Evolutionary conservation across 805 yeast genomes (phyloP).

Genomic region (Babjeviella inositovora): DNA sequence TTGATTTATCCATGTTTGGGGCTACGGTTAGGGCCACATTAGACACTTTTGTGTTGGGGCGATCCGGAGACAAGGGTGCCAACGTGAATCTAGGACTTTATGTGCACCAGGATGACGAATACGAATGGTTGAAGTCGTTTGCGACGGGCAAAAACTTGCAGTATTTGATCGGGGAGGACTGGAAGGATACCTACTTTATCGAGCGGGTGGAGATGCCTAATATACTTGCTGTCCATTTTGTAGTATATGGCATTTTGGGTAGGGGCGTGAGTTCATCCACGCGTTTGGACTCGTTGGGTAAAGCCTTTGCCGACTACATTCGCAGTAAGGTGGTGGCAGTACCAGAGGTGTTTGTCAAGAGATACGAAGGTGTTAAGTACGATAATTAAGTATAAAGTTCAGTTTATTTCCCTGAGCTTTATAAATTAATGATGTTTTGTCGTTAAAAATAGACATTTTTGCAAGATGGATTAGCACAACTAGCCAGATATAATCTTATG

Average conservation of each 20-base stretch:
- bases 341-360: slow-evolving; percentile 3
- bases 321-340: slow-evolving; percentile 2
- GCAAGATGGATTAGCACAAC: no score
- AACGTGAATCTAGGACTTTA: slow-evolving; percentile 5
- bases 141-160: slow-evolving; percentile 3
- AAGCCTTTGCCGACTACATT: slow-evolving; percentile 5
- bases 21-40: slow-evolving; percentile 4
- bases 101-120: slow-evolving; percentile 6
- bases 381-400: slow-evolving; percentile 1
- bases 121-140: slow-evolving; percentile 4
- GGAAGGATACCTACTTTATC: slow-evolving; percentile 4
- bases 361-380: slow-evolving; percentile 3
- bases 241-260: slow-evolving; percentile 6
- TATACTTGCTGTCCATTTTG: slow-evolving; percentile 6
- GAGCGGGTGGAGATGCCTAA: slow-evolving; percentile 6
- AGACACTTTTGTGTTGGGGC: slow-evolving; percentile 4
- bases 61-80: slow-evolving; percentile 7
- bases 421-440: no score
- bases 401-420: slow-evolving; percentile 3
- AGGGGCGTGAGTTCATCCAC: slow-evolving; percentile 6
- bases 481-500: no score
- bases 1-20: slow-evolving; percentile 3
- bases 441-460: no score
- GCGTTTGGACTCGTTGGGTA: slow-evolving; percentile 5
- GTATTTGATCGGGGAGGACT: slow-evolving; percentile 5